Conservation (phyloP, 23 red algal genomes). For the Gracilaria gracilis region DNA sequence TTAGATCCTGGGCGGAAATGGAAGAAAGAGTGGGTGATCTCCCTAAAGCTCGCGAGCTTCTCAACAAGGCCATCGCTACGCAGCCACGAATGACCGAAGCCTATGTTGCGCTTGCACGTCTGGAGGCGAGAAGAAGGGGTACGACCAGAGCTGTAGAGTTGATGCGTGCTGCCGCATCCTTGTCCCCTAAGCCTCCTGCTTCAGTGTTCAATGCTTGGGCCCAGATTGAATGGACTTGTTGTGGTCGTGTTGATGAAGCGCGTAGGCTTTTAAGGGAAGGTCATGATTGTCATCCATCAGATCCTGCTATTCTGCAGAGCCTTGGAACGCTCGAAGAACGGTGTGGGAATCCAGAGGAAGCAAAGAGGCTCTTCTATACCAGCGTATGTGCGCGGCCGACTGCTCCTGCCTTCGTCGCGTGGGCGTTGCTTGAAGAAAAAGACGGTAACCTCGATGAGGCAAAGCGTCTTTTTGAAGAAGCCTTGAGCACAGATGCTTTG, state of each 20-base stretch:
- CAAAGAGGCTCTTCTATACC: conserved; percentile 65
- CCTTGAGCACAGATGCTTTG: conserved; percentile 70
- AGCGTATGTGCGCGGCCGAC: conserved; percentile 73
- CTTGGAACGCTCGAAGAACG: conserved; percentile 79
- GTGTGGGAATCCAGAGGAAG: conserved; percentile 67
- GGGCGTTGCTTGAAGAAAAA: conserved; percentile 90
- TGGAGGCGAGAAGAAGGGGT: conserved; percentile 77
- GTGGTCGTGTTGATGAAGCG: conserved; percentile 65
- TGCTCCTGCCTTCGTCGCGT: conserved; percentile 94
- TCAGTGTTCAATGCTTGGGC: conserved; percentile 89
- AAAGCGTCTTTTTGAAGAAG: conserved; percentile 80
- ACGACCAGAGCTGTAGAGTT: conserved; percentile 61
- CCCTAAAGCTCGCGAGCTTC: conserved; percentile 66
- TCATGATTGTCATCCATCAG: conserved; percentile 42
- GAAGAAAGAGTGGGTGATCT: conserved; percentile 88
- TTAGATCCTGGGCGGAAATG: conserved; percentile 85
- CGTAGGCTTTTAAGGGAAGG: conserved; percentile 71
- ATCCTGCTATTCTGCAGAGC: conserved; percentile 78
- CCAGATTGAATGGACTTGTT: conserved; percentile 76
- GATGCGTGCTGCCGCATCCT: conserved; percentile 64
- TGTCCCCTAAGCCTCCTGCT: conserved; percentile 54
- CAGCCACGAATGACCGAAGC: conserved; percentile 57
- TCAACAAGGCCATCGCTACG: conserved; percentile 76
- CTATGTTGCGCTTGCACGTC: conserved; percentile 74
- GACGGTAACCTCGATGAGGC: conserved; percentile 66